phyloP scores from a whole-genome alignment of 1,284 basidiomycete species.

The Paramarasmius palmivorus region DNA sequence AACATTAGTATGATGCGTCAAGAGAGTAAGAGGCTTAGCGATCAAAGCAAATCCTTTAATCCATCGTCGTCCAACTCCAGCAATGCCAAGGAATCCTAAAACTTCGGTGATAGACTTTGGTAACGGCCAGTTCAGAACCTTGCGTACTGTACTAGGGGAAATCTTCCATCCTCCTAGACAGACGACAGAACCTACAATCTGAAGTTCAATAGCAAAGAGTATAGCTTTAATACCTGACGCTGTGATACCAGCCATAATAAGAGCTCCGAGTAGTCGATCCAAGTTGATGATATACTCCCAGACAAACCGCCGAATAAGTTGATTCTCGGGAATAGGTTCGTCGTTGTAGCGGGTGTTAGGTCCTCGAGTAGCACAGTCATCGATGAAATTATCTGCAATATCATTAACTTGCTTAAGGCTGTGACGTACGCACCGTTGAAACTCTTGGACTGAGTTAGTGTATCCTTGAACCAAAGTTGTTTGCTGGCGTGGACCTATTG shows the following conservation, averaged over 20 bases:
- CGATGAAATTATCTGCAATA: slow-evolving; percentile 23
- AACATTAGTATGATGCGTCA: neutral
- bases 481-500: slow-evolving; percentile 16
- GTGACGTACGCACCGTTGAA: slow-evolving; percentile 22
- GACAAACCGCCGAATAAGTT: slow-evolving; percentile 21
- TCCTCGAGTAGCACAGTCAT: slow-evolving; percentile 28
- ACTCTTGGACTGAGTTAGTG: slow-evolving; percentile 29
- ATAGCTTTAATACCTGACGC: neutral
- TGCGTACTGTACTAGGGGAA: neutral
- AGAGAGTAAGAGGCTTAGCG: slow-evolving; percentile 3
- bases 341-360: slow-evolving; percentile 22
- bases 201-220: neutral
- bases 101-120: neutral
- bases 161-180: neutral
- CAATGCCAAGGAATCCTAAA: slow-evolving; percentile 1
- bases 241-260: neutral
- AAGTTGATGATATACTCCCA: slow-evolving; percentile 24
- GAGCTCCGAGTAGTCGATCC: slow-evolving; percentile 8
- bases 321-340: slow-evolving; percentile 11
- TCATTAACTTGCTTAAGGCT: slow-evolving; percentile 18
- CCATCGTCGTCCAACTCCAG: slow-evolving; percentile 2
- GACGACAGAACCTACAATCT: neutral
- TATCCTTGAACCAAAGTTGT: slow-evolving; percentile 26
- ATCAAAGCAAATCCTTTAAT: slow-evolving; percentile 5
- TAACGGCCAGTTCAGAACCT: neutral